Conservation (phyloP, 441 rosid species). For the Gossypium davidsonii region DNA sequence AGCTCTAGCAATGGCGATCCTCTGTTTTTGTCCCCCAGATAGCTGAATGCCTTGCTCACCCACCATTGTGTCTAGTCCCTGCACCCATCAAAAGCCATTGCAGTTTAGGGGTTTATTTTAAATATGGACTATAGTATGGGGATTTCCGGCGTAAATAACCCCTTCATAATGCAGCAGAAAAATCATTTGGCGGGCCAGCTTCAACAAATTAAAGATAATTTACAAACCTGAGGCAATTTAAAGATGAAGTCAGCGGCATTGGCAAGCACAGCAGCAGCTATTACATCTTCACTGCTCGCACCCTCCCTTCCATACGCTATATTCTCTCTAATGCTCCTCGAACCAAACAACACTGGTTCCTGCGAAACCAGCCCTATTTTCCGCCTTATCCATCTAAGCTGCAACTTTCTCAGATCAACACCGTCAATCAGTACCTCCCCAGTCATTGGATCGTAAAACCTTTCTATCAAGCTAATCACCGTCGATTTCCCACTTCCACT, state of each 20-base stretch:
- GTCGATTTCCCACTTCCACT: conserved; percentile 90
- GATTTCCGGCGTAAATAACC: no score
- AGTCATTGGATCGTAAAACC: conserved; percentile 69
- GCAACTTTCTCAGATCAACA: conserved; percentile 46
- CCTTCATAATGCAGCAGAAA: no score
- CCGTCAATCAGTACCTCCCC: conserved; percentile 75
- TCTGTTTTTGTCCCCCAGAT: conserved; percentile 86
- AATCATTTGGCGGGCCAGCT: no score
- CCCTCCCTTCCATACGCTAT: conserved; percentile 61
- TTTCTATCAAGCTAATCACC: conserved; percentile 61
- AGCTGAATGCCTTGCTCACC: conserved; percentile 83
- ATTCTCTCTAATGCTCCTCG: conserved; percentile 66
- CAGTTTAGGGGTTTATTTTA: background rate
- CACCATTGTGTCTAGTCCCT: conserved; percentile 81
- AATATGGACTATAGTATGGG: background rate
- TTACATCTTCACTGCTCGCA: conserved; percentile 54
- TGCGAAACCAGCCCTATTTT: conserved; percentile 81
- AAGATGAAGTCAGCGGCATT: conserved; percentile 69
- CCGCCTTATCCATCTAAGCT: conserved; percentile 62
- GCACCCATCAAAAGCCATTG: background rate
- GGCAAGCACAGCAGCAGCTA: conserved; percentile 57
- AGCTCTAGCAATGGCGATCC: conserved; percentile 81
- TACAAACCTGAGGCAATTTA: conserved; percentile 60
- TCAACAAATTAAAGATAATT: background rate
- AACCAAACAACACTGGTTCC: conserved; percentile 64